A percentile compares a stretch with the other conserved stretches of the same genome.
phyloP scores from a whole-genome alignment of 2,329 filamentous ascomycete genomes.

The Hymenotorrendiella dingleyae region DNA sequence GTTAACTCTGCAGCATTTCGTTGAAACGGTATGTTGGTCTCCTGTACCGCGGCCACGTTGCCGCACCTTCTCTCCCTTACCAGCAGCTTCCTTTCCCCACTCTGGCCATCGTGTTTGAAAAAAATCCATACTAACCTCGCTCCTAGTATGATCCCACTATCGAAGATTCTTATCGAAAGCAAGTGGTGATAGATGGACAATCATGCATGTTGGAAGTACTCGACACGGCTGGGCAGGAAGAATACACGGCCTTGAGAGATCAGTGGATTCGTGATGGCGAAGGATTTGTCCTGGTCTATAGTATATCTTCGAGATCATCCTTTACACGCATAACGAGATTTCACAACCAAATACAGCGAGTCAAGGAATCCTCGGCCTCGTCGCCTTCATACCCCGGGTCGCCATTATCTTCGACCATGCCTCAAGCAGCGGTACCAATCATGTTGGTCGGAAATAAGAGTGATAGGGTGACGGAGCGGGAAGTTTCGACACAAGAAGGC shows the following conservation, averaged over 20 bases:
- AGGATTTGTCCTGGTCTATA: slow-evolving; percentile 96
- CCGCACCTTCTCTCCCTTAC: no score
- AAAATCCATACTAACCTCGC: slow-evolving; percentile 16
- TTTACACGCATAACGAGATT: slow-evolving; percentile 94
- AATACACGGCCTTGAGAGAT: slow-evolving; percentile 93
- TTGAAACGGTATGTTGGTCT: slow-evolving; percentile 66
- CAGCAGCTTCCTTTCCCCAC: neutral
- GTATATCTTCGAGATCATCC: slow-evolving; percentile 93
- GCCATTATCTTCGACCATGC: slow-evolving; percentile 51
- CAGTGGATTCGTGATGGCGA: slow-evolving; percentile 99
- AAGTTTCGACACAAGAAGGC: slow-evolving; percentile 95
- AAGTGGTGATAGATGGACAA: slow-evolving; percentile 88
- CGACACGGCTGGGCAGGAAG: slow-evolving; percentile 96
- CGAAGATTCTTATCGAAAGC: slow-evolving; percentile 82
- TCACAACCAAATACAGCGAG: slow-evolving; percentile 92
- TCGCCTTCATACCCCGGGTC: slow-evolving; percentile 74
- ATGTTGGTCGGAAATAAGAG: slow-evolving; percentile 99
- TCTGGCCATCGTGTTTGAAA: neutral
- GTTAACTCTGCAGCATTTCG: slow-evolving; percentile 96
- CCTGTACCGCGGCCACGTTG: neutral
- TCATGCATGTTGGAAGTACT: slow-evolving; percentile 97
- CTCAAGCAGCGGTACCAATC: slow-evolving; percentile 67
- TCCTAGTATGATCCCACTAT: slow-evolving; percentile 71
- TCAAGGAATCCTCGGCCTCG: slow-evolving; percentile 82
- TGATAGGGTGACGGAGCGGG: slow-evolving; percentile 89